A percentile compares a stretch with the other conserved stretches of the same genome.
These are phyloP conservation scores for Cutaneotrichosporon cutaneum DNA, from an alignment of 1,284 basidiomycete species.

Conservation along the genomic window DNA sequence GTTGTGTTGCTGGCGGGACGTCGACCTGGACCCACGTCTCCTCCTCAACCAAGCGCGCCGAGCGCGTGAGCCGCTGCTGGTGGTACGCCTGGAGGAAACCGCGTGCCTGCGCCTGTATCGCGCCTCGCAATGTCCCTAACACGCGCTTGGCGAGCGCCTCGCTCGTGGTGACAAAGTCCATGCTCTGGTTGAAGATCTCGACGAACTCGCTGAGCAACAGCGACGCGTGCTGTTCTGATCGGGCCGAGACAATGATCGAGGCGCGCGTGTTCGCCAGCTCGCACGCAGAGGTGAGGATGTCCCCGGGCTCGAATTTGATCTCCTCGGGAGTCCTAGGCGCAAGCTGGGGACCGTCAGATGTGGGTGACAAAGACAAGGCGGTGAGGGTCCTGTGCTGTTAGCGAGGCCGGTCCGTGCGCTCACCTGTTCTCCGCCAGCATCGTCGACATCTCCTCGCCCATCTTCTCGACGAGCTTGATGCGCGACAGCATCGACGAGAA, in stretches of 20 bases:
- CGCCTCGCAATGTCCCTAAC: slow-evolving; percentile 86
- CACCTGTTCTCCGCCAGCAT: slow-evolving; percentile 56
- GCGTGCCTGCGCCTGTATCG: slow-evolving; percentile 81
- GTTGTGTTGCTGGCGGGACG: slow-evolving; percentile 66
- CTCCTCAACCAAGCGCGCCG: slow-evolving; percentile 74
- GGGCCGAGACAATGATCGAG: slow-evolving; percentile 71
- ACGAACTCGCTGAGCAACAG: slow-evolving; percentile 75
- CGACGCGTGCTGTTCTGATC: slow-evolving; percentile 73
- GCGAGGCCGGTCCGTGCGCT: neutral
- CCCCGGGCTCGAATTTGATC: slow-evolving; percentile 61
- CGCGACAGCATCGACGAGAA: slow-evolving; percentile 67
- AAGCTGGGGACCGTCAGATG: slow-evolving; percentile 8
- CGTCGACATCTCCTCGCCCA: slow-evolving; percentile 64
- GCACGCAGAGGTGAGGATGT: slow-evolving; percentile 73
- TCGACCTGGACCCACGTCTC: slow-evolving; percentile 66
- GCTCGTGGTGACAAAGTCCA: slow-evolving; percentile 83
- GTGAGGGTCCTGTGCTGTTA: slow-evolving; percentile 6
- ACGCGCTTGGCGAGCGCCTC: slow-evolving; percentile 82
- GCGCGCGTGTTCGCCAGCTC: slow-evolving; percentile 80
- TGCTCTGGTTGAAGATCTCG: slow-evolving; percentile 76
- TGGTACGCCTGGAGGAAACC: slow-evolving; percentile 84
- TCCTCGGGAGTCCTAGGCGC: slow-evolving; percentile 11
- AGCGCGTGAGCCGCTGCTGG: slow-evolving; percentile 72
- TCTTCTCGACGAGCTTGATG: slow-evolving; percentile 68
- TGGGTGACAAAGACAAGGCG: neutral